Evolutionary conservation across 2,329 filamentous ascomycete genomes (phyloP).

Genomic region (Phialophora expanda): DNA sequence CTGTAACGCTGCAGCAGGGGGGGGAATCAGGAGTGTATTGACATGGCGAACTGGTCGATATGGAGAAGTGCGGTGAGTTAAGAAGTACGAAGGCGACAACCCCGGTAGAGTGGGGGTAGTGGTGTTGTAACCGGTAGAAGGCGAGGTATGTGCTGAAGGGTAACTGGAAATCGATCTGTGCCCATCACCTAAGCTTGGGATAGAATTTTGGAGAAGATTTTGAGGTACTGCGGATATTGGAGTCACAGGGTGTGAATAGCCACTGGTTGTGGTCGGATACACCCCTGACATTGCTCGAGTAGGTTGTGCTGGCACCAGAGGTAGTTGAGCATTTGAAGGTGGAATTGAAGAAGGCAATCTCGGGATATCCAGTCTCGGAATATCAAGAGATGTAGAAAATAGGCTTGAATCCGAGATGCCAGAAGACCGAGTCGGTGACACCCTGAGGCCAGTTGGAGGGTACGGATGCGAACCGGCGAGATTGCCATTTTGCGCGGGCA

Average conservation of each 20-base stretch:
- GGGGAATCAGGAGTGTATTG: slow-evolving; percentile 87
- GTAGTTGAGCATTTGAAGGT: slow-evolving; percentile 28
- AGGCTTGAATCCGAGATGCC: slow-evolving; percentile 1
- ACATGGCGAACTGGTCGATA: slow-evolving; percentile 90
- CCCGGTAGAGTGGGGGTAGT: slow-evolving; percentile 66
- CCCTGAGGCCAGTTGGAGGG: slow-evolving; percentile 14
- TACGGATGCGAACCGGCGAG: slow-evolving; percentile 31
- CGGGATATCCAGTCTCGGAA: slow-evolving; percentile 34
- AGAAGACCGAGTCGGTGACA: slow-evolving; percentile 17
- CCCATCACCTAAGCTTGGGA: slow-evolving; percentile 33
- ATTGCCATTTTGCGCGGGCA: slow-evolving; percentile 8
- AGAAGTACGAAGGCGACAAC: slow-evolving; percentile 83
- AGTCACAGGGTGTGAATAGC: slow-evolving; percentile 57
- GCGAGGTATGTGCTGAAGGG: slow-evolving; percentile 67
- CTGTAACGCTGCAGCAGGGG: slow-evolving; percentile 78
- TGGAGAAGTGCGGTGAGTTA: slow-evolving; percentile 86
- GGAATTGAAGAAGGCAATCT: slow-evolving; percentile 22
- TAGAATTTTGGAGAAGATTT: slow-evolving; percentile 43
- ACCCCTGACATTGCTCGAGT: slow-evolving; percentile 75
- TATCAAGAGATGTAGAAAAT: slow-evolving; percentile 38
- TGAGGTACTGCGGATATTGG: slow-evolving; percentile 45
- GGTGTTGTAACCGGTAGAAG: slow-evolving; percentile 67
- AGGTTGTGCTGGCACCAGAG: slow-evolving; percentile 45
- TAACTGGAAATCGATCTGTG: slow-evolving; percentile 17
- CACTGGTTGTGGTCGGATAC: slow-evolving; percentile 64